phyloP scores from a whole-genome alignment of 441 rosid species.

The Aquilaria agallochum region DNA sequence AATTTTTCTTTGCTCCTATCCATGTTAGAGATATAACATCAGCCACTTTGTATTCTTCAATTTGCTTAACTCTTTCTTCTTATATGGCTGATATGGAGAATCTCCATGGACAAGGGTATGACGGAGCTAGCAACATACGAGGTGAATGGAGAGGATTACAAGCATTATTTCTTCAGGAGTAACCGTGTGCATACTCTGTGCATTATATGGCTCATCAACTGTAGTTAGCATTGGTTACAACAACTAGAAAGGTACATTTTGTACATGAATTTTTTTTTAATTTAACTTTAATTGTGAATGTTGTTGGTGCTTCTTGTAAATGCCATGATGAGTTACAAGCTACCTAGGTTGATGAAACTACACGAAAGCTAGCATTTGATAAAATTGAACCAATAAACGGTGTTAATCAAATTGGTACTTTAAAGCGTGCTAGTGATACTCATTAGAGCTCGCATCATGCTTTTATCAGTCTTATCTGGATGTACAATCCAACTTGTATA shows the following conservation, averaged over 20 bases:
- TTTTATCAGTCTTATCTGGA: not conserved
- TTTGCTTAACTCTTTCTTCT: too few relatives aligned
- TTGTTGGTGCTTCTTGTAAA: too few relatives aligned
- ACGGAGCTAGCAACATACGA: too few relatives aligned
- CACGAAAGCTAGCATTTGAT: not conserved
- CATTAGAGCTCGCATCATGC: not conserved
- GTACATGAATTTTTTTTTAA: not conserved
- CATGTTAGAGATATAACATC: too few relatives aligned
- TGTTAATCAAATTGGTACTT: not conserved
- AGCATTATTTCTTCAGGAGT: not conserved
- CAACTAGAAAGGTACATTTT: not conserved
- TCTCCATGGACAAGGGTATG: too few relatives aligned
- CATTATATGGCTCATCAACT: not conserved
- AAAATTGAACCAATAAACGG: not conserved
- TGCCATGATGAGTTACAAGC: not conserved
- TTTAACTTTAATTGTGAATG: too few relatives aligned
- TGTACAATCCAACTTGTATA: not conserved
- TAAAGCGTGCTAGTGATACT: constrained; percentile 2
- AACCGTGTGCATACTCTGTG: not conserved
- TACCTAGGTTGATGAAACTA: not conserved
- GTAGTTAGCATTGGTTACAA: not conserved
- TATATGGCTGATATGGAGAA: too few relatives aligned
- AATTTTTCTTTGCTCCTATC: too few relatives aligned
- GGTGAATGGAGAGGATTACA: too few relatives aligned
- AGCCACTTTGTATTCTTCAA: too few relatives aligned